Evolutionary conservation across 2,329 filamentous ascomycete species (phyloP), one percentile per base, ranked within the genome.

Genomic region (Orbilia blumenaviensis): DNA sequence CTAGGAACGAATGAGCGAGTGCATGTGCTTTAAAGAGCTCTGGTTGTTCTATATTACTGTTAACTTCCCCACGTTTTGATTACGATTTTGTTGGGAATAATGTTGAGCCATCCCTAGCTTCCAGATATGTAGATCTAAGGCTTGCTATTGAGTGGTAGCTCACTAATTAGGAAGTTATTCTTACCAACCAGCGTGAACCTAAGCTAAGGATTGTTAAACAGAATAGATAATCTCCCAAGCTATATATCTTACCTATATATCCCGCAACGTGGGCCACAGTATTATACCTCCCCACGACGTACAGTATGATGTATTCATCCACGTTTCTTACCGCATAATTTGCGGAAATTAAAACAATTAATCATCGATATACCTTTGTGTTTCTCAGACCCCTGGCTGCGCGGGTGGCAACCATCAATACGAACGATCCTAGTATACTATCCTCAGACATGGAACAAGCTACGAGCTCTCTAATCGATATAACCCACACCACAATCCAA

Each of bases 101-200:
- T 56, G 16, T 56, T 23, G 10, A 10, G 21, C 38, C 0, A 18
- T 25, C 16, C 5, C 16, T 36, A 56, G 32, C 52, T 56, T 56
- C 52, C 52, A 18, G 10, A 56, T 56, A 38, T 38, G 52, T 56
- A 14, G 52, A 32, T 32, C 29, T 56, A 9, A 23, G 52, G 18
- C 18, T 38, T 38, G 10, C 4, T 38, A 18, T 38, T 18, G 29
- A 38, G 1, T 5, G 2, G 10, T 23, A 4, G 10, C 18, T 36
- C 52, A 56, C 52, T 14, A 56, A 56, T 56, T 18, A 56, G 52
- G 52, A 8, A 56, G 38, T n/a, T n/a, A 32, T 56, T 56, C 52
- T 56, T 32, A 27, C 52, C 32, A 38, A 10, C 12, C 14, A 23
- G 16, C 16, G 52, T 21, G 18, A 38, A 12, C 23, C 32, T n/a